A percentile compares a stretch with the other conserved stretches of the same genome.
phyloP scores from a whole-genome alignment of 2,329 filamentous ascomycete genomes.

The Biscogniauxia sp. region DNA sequence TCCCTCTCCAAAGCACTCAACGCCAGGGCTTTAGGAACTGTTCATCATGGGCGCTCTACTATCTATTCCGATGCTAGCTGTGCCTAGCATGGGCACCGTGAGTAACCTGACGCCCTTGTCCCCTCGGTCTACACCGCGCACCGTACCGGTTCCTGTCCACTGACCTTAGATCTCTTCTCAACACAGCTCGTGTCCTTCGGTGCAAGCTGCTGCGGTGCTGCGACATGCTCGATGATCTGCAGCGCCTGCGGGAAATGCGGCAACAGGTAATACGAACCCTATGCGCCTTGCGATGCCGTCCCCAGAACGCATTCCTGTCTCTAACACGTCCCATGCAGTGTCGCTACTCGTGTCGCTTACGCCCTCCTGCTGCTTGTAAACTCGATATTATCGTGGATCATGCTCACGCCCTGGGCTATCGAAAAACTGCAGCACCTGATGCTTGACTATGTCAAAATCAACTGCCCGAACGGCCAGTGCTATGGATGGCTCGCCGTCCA shows the following conservation, averaged over 20 bases:
- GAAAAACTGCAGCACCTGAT: conserved; percentile 91
- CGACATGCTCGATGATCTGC: conserved; percentile 93
- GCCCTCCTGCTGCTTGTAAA: conserved; percentile 93
- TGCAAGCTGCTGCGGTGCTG: conserved; percentile 92
- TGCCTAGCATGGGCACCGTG: conserved; percentile 86
- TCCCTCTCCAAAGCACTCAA: neutral
- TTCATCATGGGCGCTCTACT: conserved; percentile 80
- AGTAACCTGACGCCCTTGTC: conserved; percentile 33
- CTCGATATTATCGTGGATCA: conserved; percentile 96
- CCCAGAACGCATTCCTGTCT: neutral
- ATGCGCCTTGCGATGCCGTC: conserved; percentile 5
- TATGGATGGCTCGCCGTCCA: conserved; percentile 96
- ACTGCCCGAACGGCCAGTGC: conserved; percentile 85
- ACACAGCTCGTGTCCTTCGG: conserved; percentile 70
- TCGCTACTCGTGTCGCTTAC: conserved; percentile 95
- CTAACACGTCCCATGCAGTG: conserved; percentile 49
- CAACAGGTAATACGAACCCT: conserved; percentile 64
- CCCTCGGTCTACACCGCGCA: neutral
- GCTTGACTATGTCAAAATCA: conserved; percentile 93
- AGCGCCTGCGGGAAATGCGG: conserved; percentile 95
- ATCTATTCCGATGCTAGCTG: conserved; percentile 82
- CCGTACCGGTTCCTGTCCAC: conserved; percentile 1
- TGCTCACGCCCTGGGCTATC: conserved; percentile 98
- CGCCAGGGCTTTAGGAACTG: neutral
- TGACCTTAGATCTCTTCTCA: conserved; percentile 1